A percentile compares a stretch with the other conserved stretches of the same genome.
Conservation (phyloP, 2,329 filamentous ascomycete species). For the Diaporthe amygdali region DNA sequence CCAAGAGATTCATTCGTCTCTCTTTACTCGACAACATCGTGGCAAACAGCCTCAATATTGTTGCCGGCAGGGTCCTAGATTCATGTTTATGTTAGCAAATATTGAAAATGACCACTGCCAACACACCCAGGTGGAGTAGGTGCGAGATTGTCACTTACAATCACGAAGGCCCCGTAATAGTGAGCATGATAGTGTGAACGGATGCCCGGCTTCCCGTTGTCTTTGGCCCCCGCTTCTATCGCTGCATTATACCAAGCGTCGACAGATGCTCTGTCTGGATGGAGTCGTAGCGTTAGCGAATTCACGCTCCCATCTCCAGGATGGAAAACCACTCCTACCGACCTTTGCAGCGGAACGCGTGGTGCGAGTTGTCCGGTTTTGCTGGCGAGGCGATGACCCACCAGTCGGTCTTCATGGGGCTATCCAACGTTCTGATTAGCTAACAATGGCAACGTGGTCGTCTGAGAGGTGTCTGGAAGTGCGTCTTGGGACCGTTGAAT, state of each 20-base stretch:
- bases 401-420: slow-evolving; percentile 35
- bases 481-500: neutral
- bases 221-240: slow-evolving; percentile 47
- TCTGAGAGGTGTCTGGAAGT: too few relatives aligned
- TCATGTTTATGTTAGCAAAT: neutral
- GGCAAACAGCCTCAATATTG: slow-evolving; percentile 54
- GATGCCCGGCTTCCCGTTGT: slow-evolving; percentile 54
- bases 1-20: too few relatives aligned
- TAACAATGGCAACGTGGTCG: too few relatives aligned
- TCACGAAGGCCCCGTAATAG: slow-evolving; percentile 58
- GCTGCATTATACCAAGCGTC: slow-evolving; percentile 50
- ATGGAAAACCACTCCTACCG: neutral
- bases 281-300: neutral
- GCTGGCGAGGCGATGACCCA: slow-evolving; percentile 29
- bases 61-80: slow-evolving; percentile 50
- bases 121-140: too few relatives aligned
- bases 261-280: slow-evolving; percentile 45
- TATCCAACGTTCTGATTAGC: neutral
- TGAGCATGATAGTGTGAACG: slow-evolving; percentile 47
- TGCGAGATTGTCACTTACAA: slow-evolving; percentile 32
- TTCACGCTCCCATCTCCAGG: neutral
- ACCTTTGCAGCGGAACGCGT: slow-evolving; percentile 40
- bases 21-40: neutral
- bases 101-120: too few relatives aligned
- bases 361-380: slow-evolving; percentile 29